Evolutionary conservation across 1,139 yeast genomes (phyloP), one percentile per base, ranked within the genome.

Genomic region (Blastobotrys indianensis): DNA sequence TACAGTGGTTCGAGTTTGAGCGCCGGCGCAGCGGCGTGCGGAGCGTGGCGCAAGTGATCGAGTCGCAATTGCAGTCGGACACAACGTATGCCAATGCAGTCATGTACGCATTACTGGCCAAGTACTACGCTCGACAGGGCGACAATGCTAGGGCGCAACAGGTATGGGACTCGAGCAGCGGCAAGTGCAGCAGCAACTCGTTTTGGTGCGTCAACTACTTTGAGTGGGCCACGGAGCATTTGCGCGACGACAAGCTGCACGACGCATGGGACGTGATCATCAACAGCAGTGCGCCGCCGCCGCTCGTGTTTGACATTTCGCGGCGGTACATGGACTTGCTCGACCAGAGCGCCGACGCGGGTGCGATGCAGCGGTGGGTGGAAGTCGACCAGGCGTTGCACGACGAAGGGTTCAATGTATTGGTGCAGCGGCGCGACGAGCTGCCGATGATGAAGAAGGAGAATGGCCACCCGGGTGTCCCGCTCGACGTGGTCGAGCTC

Each of bases 401-500:
- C 15, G 55, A 54, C 1, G 51, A 44, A 4, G 25, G 25, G 34
- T 34, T 5, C 28, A 35, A 13, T 17, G 6, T 12, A 7, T 16
- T 15, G 32, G 29, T 11, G 11, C 13, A 17, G 11, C 29, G 10
- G 16, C 30, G 6, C 16, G 55, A 52, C 33, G 50, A 58, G 6
- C 45, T 50, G 17, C 30, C 37, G 3, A 49, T 62, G 28, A 54
- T 63, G 30, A 49, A 47, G 15, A 42, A 46, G 15, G 62, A 59
- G 43, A 62, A 61, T 34, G 67, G 67, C 3, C 67, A 63, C 40
- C 65, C 66, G 1, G 67, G 67, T 5, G 60, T 63, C n/a, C 28
- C 39, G 16, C 9, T 41, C 13, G 44, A 41, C 28, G 56, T 52
- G 37, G 51, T 62, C 23, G 61, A 61, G 29, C 10, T 29, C 15